Base-by-base conservation (phyloP, 106 monocot genomes). In the Allium cepa region DNA sequence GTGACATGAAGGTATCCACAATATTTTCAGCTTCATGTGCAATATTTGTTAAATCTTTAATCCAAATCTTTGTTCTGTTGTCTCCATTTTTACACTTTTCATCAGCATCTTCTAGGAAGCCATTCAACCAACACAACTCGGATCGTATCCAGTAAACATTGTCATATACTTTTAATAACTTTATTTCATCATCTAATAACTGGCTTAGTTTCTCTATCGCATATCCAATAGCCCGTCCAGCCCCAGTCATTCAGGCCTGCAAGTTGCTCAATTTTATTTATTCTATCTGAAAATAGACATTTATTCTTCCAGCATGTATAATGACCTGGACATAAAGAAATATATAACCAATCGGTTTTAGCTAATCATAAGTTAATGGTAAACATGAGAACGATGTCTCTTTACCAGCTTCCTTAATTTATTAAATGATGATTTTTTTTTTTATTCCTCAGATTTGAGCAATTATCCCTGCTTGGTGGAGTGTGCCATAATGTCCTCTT, bases 21-120 rank as follows among this genome's bases (percentile, higher is more conserved):
- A 64, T 47, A 7, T 64, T 45, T 47, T 64, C 63, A 18, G 63
- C 63, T 47, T 64, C 11, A 15, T 64, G n/a, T 10, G 63, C 63
- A 47, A 64, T 16, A n/a, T 64, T 47, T 46, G 47, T 10, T 2
- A 64, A 14, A 14, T 64, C 47, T 26, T 16, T 64, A 7, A 64
- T 47, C 63, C 63, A 64, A 48, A 47, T 64, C 18, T 48, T 64
- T 7, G 48, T n/a, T 46, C 57, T 26, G 48, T 74, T 57, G 14
- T 74, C 67, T 26, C 57, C 50, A 26, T 58, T 28, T 50, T 45
- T 59, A 8, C 45, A 9, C 47, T 59, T 67, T 3, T 26, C 8
- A 8, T 74, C 74, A 8, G 66, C 74, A 11, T 67, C 74, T 11
- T 59, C 15, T 6, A 74, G 18, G 47, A 74, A 67, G 57, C 57